These are phyloP conservation scores for Cercospora canescens DNA, from an alignment of 2,329 filamentous ascomycete species.

Conservation along the genomic window DNA sequence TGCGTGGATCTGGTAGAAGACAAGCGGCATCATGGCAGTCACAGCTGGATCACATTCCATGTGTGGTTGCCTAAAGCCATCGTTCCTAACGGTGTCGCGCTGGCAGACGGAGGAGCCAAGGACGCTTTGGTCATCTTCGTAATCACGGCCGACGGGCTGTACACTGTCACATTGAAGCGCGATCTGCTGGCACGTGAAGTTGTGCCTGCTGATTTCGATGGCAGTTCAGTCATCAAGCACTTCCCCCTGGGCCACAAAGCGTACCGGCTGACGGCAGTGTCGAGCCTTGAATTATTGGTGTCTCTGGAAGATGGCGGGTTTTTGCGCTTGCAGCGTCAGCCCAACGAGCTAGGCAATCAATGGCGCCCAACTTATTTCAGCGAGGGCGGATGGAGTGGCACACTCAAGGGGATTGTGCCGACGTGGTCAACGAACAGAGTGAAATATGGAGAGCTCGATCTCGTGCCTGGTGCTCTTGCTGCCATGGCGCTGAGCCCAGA, in stretches of 20 bases:
- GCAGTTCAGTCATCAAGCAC: slow-evolving; percentile 75
- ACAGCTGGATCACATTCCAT: slow-evolving; percentile 65
- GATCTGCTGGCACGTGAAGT: slow-evolving; percentile 71
- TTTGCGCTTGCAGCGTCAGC: slow-evolving; percentile 66
- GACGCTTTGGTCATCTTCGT: slow-evolving; percentile 79
- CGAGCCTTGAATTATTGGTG: slow-evolving; percentile 71
- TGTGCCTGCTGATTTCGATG: slow-evolving; percentile 65
- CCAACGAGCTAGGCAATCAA: slow-evolving; percentile 51
- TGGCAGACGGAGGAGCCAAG: slow-evolving; percentile 76
- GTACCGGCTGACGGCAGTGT: slow-evolving; percentile 77
- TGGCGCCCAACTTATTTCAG: slow-evolving; percentile 75
- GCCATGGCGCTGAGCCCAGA: slow-evolving; percentile 55
- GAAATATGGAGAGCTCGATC: slow-evolving; percentile 62
- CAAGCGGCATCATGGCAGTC: slow-evolving; percentile 29
- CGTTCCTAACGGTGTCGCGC: slow-evolving; percentile 73
- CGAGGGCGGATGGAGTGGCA: slow-evolving; percentile 66
- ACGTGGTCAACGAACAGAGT: slow-evolving; percentile 66
- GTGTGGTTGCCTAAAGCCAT: slow-evolving; percentile 81
- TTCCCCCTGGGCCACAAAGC: slow-evolving; percentile 76
- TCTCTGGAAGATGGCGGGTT: slow-evolving; percentile 79
- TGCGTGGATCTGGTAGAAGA: slow-evolving; percentile 75
- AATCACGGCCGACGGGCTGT: slow-evolving; percentile 73
- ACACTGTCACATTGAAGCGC: slow-evolving; percentile 78
- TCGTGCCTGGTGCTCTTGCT: slow-evolving; percentile 68
- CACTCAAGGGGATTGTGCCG: slow-evolving; percentile 62